phyloP scores from a whole-genome alignment of 2,329 filamentous ascomycete genomes.

The Pseudopithomyces maydicus region DNA sequence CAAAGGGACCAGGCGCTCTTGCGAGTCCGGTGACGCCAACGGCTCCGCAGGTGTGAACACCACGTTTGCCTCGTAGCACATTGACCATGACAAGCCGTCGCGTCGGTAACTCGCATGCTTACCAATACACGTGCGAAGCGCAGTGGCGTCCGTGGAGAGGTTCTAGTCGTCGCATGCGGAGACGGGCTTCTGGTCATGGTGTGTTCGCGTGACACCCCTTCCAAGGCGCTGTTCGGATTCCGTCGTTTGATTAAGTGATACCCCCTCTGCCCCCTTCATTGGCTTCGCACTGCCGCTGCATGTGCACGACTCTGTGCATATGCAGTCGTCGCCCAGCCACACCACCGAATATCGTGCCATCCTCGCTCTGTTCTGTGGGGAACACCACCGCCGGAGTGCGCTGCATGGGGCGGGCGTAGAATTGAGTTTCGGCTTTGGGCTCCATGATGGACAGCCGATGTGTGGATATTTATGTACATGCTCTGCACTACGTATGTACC shows the following conservation, averaged over 20 bases:
- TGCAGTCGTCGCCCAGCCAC: not conserved
- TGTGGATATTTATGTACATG: too few relatives aligned
- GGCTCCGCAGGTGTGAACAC: conserved; percentile 7
- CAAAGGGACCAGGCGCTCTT: conserved; percentile 31
- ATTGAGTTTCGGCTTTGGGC: not conserved
- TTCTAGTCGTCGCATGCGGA: not conserved
- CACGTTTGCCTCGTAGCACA: not conserved
- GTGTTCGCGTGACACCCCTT: conserved; percentile 1
- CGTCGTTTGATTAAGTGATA: conserved; percentile 7
- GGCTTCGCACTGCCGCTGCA: not conserved
- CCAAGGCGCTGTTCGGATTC: conserved; percentile 1
- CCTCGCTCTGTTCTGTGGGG: not conserved
- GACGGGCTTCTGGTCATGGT: not conserved
- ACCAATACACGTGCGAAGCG: not conserved
- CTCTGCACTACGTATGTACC: too few relatives aligned
- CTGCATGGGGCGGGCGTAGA: not conserved
- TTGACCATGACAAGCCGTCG: not conserved
- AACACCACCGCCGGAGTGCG: not conserved
- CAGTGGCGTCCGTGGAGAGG: not conserved
- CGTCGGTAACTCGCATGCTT: not conserved
- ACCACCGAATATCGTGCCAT: not conserved
- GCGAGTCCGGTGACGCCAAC: conserved; percentile 40
- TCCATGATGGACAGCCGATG: not conserved
- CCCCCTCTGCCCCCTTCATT: not conserved
- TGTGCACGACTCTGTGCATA: not conserved